Percentiles rank a stretch among this genome's conserved stretches.
These are phyloP conservation scores for Pseudevernia furfuracea DNA, from an alignment of 495 filamentous ascomycete genomes.

Conservation along the genomic window DNA sequence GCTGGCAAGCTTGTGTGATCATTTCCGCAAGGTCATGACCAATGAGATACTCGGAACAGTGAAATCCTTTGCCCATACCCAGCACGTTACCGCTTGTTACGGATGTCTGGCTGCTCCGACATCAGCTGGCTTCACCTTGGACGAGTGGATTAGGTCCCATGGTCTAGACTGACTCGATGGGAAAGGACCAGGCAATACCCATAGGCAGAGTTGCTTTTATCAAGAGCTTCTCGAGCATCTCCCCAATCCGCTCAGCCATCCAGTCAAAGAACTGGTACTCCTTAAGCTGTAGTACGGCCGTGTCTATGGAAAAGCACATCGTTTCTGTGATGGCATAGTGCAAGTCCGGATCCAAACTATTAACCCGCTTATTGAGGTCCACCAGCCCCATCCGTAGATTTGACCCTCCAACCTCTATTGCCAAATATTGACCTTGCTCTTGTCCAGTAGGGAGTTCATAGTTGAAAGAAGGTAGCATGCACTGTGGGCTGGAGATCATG, in stretches of 20 bases:
- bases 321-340: slow-evolving; percentile 45
- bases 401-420: slow-evolving; percentile 60
- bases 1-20: slow-evolving; percentile 49
- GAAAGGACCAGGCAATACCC: slow-evolving; percentile 64
- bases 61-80: slow-evolving; percentile 62
- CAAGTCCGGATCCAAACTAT: slow-evolving; percentile 33
- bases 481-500: slow-evolving; percentile 46
- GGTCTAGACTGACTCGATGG: slow-evolving; percentile 46
- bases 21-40: slow-evolving; percentile 53
- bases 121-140: slow-evolving; percentile 9
- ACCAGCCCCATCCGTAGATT: slow-evolving; percentile 59
- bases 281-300: slow-evolving; percentile 43
- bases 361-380: slow-evolving; percentile 43
- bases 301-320: slow-evolving; percentile 47
- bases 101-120: slow-evolving; percentile 43
- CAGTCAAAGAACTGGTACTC: slow-evolving; percentile 59
- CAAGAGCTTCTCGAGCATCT: too few relatives aligned
- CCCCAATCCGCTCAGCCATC: slow-evolving; percentile 53
- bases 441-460: slow-evolving; percentile 52
- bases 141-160: not conserved
- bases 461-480: slow-evolving; percentile 62
- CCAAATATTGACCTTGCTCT: slow-evolving; percentile 54
- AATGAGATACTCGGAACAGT: slow-evolving; percentile 48
- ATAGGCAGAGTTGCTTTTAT: slow-evolving; percentile 46
- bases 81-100: slow-evolving; percentile 49